A percentile compares a stretch with the other conserved stretches of the same genome.
These are phyloP conservation scores for Trichaptum fuscoviolaceum DNA, from an alignment of 768 basidiomycete species.

Conservation along the genomic window DNA sequence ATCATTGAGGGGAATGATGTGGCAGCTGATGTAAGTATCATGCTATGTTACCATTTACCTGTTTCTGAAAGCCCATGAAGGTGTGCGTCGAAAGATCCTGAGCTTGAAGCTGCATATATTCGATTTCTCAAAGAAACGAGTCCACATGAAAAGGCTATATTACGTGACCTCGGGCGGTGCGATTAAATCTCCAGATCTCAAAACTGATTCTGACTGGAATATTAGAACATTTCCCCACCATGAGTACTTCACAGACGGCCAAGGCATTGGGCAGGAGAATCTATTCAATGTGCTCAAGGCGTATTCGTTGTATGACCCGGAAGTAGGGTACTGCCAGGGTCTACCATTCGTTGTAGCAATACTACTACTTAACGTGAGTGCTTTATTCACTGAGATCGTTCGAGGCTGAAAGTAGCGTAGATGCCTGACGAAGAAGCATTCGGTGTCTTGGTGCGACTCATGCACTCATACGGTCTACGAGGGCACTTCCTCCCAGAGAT, in stretches of 20 bases:
- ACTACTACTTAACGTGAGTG: slow-evolving; percentile 78
- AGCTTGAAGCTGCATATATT: slow-evolving; percentile 80
- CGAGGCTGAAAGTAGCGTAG: slow-evolving; percentile 32
- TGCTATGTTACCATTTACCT: slow-evolving; percentile 4
- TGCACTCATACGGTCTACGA: slow-evolving; percentile 94
- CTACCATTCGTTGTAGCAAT: slow-evolving; percentile 95
- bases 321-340: slow-evolving; percentile 98
- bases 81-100: slow-evolving; percentile 90
- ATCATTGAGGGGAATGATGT: slow-evolving; percentile 89
- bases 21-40: slow-evolving; percentile 80
- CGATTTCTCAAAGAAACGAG: slow-evolving; percentile 77
- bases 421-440: slow-evolving; percentile 99
- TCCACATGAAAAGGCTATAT: slow-evolving; percentile 90
- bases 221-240: slow-evolving; percentile 93
- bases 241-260: slow-evolving; percentile 90
- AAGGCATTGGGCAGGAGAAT: slow-evolving; percentile 95
- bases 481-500: slow-evolving; percentile 99
- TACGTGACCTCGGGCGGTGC: slow-evolving; percentile 83
- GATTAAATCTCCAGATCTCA: slow-evolving; percentile 11
- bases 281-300: slow-evolving; percentile 97
- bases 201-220: slow-evolving; percentile 9
- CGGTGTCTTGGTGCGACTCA: slow-evolving; percentile 87
- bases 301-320: slow-evolving; percentile 90
- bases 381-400: not conserved
- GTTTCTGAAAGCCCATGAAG: slow-evolving; percentile 31